These are phyloP conservation scores for Phaseolus coccineus DNA, from an alignment of 331 rosid genomes.

Conservation along the genomic window DNA sequence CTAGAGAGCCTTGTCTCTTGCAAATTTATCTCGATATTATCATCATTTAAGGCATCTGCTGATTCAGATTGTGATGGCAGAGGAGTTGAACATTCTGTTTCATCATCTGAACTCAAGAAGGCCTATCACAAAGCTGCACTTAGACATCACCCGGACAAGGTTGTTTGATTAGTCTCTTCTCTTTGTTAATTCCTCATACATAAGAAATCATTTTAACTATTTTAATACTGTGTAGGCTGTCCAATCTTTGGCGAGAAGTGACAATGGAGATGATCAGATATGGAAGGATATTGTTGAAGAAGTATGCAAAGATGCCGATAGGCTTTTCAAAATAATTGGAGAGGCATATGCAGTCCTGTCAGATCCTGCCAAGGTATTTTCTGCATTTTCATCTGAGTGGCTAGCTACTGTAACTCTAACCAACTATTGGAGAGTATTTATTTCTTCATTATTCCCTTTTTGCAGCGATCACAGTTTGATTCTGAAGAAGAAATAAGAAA, in stretches of 20 bases:
- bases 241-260: slow-evolving; percentile 9
- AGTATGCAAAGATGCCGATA: slow-evolving; percentile 18
- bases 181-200: slow-evolving; percentile 18
- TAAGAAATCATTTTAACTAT: slow-evolving; percentile 8
- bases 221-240: background rate
- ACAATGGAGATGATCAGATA: slow-evolving; percentile 9
- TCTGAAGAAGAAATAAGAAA: slow-evolving; percentile 24
- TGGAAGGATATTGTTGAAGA: slow-evolving; percentile 34
- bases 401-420: background rate
- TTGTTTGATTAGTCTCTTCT: background rate
- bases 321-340: slow-evolving; percentile 27
- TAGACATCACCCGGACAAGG: slow-evolving; percentile 25
- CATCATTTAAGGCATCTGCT: slow-evolving; percentile 20
- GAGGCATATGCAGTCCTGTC: slow-evolving; percentile 23
- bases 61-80: slow-evolving; percentile 31
- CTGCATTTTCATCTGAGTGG: background rate
- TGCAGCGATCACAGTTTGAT: slow-evolving; percentile 12
- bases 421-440: background rate
- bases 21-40: background rate
- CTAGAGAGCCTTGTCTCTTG: background rate
- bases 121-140: slow-evolving; percentile 36
- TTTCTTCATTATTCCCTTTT: background rate
- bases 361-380: slow-evolving; percentile 30
- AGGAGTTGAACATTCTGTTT: slow-evolving; percentile 19
- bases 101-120: slow-evolving; percentile 23